Base-by-base conservation (phyloP, 352 stramenopile genomes). In the Pythium guiyangense region DNA sequence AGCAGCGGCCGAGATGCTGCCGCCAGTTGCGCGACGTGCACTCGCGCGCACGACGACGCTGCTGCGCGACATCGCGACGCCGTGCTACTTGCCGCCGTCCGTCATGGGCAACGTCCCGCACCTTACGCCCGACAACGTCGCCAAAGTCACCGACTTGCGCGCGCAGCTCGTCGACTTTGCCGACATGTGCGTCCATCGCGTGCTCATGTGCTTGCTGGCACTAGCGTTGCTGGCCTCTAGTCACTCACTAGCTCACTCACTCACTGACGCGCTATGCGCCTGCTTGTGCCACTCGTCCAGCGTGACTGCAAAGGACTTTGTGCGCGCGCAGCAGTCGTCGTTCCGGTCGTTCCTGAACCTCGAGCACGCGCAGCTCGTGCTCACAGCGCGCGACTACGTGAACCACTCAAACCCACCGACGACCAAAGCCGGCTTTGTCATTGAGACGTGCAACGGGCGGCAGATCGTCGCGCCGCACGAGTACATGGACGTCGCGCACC, bases 301-400 rank as follows among this genome's bases (percentile, higher is more conserved):
- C 57, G 65, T 53, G 45, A 62, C 68, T 22, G 61, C 69, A 51
- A 46, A 71, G n/a, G 60, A 61, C 22, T 71, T 73, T 14, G 50
- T 76, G 39, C 68, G 70, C 52, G 43, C 70, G 37, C 82, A 73
- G 51, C 59, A 73, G 53, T 49, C 57, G 37, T 48, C 63, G 22
- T 73, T 89, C 50, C 73, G 75, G 25, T 49, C 80, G 10, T 80
- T 90, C 29, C 49, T 92, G 34, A 74, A 77, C 34, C 58, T 79
- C 15, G 62, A 67, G 20, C 69, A 84, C 62, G 59, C 58, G 11
- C 57, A 77, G 53, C 53, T 88, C 35, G 57, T 92, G 50, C 70
- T 92, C 40, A 89, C 82, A 14, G 79, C 81, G 25, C 79, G 73
- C 45, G 82, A 92, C 62, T 89, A 90, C 64, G 80, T 86, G 52